These are phyloP conservation scores for Fusarium acutatum DNA, from an alignment of 2,329 filamentous ascomycete genomes.

Conservation along the genomic window DNA sequence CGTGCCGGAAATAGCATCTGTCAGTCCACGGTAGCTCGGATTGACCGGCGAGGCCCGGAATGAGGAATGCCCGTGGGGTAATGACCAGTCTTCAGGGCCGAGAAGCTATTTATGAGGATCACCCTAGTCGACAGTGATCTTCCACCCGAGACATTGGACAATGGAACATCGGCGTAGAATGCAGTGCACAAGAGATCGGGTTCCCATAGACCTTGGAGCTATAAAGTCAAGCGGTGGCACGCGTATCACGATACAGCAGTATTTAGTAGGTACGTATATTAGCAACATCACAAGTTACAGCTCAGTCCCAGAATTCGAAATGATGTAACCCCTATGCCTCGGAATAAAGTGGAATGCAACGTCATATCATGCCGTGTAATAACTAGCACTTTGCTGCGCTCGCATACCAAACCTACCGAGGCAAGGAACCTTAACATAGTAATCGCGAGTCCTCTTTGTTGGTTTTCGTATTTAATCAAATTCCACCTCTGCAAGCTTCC, in stretches of 20 bases:
- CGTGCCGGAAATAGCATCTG: background rate
- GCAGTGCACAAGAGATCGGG: background rate
- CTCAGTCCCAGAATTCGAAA: background rate
- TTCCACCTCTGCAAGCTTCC: constrained; percentile 7
- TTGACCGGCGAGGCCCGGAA: background rate
- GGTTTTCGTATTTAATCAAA: background rate
- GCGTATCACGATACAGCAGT: background rate
- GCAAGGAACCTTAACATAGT: background rate
- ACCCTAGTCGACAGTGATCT: background rate
- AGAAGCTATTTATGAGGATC: background rate
- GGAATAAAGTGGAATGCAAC: constrained; percentile 18
- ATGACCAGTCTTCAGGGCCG: background rate
- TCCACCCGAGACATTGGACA: background rate
- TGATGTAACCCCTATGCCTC: background rate
- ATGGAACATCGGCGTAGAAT: background rate
- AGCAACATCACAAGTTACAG: background rate
- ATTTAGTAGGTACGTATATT: background rate
- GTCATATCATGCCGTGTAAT: constrained; percentile 7
- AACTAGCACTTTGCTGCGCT: background rate
- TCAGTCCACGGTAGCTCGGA: background rate
- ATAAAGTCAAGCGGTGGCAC: background rate
- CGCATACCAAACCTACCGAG: constrained; percentile 5
- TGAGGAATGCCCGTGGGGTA: background rate
- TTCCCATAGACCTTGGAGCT: background rate
- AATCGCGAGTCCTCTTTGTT: background rate